Base-by-base conservation (phyloP, 306 rosid genomes). In the Vachellia pachyceras region DNA sequence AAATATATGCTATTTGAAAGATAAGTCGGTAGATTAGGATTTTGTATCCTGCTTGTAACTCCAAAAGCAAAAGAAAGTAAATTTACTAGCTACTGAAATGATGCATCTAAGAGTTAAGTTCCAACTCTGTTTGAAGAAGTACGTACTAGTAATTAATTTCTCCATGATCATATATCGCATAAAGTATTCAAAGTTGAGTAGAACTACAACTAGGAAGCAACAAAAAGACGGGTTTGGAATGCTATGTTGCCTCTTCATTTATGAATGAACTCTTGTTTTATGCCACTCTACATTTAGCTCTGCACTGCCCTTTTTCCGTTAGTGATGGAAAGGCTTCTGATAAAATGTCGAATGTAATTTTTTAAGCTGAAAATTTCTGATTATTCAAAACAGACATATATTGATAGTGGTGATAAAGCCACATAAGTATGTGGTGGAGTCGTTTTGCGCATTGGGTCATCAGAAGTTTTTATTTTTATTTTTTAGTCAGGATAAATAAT, bases 51-150 rank as follows among this genome's bases (percentile, higher is more conserved):
- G 23, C 58, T 54, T 54, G 60, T 20, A 20, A 20, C 63, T 55
- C 13, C 1, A 0, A 49, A 49, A 11, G 14, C 14, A 14, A 50
- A 54, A 54, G 12, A 47, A 71, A 9, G 29, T 71, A 65, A 66
- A 66, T 66, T 8, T 37, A 65, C 39, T 64, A 64, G 70, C n/a
- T 36, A 36, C 45, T 65, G 70, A 36, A 65, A 65, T 35, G 36
- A 65, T 65, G 45, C 3, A 35, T n/a, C 15, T 35, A 3, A 65
- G 42, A 9, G 35, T 40, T 6, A 50, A 3, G 35, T 6, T 67
- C 17, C 9, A 36, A 64, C 14, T 17, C 42, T 66, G 10, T 66
- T 7, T 66, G 46, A 37, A 9, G 25, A 37, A 22, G 23, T 55
- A 55, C 46, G 33, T 29, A 3, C 15, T 15, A 23, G 39, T 25